phyloP scores from a whole-genome alignment of 768 basidiomycete species.

The Naganishia vaughanmartiniae region DNA sequence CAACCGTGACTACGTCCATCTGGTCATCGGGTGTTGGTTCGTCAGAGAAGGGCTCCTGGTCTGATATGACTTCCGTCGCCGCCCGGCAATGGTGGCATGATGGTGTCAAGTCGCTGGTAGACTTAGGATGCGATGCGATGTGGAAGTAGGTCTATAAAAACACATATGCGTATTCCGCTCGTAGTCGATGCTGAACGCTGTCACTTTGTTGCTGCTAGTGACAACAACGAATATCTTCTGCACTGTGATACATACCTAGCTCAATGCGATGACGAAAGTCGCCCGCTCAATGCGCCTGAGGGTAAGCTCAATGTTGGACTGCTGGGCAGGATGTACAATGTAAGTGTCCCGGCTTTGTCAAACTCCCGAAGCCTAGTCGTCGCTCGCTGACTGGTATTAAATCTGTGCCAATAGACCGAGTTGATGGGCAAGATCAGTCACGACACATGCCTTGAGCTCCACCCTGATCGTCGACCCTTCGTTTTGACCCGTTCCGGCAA shows the following conservation, averaged over 20 bases:
- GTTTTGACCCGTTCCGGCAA: constrained; percentile 50
- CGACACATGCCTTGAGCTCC: constrained; percentile 36
- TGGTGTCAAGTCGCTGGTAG: constrained; percentile 44
- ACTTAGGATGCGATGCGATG: constrained; percentile 48
- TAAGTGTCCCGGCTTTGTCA: constrained; percentile 23
- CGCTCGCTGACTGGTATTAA: neutral
- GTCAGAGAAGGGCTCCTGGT: constrained; percentile 46
- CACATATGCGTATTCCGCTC: neutral
- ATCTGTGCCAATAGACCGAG: constrained; percentile 16
- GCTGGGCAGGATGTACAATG: constrained; percentile 47
- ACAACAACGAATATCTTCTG: constrained; percentile 51
- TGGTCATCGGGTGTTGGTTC: constrained; percentile 45
- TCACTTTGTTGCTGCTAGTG: constrained; percentile 33
- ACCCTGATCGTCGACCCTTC: constrained; percentile 43
- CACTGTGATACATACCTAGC: constrained; percentile 42
- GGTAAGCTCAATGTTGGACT: constrained; percentile 39
- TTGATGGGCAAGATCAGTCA: constrained; percentile 33
- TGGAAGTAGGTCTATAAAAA: constrained; percentile 45
- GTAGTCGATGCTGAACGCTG: neutral
- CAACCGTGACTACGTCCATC: constrained; percentile 39
- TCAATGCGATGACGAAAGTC: constrained; percentile 33
- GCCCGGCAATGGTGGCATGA: constrained; percentile 49
- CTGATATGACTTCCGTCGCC: constrained; percentile 45
- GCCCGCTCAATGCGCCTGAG: constrained; percentile 30
- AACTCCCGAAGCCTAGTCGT: neutral